Evolutionary conservation across 768 basidiomycete genomes (phyloP).

Genomic region (Tricholoma hemisulphureum): DNA sequence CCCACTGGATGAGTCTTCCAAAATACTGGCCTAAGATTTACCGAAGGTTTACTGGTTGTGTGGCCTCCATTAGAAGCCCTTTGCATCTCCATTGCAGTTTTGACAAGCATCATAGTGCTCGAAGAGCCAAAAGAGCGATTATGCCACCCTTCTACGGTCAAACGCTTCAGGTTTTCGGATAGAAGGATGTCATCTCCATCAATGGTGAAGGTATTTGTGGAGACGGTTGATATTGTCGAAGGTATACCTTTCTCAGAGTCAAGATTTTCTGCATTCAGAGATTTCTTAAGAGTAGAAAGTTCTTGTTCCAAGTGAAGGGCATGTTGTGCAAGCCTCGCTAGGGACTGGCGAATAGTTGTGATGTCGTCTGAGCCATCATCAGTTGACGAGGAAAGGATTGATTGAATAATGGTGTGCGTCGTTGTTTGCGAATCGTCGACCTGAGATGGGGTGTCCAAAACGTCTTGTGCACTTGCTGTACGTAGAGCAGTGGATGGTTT

Average conservation of each 20-base stretch:
- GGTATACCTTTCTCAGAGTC: not conserved
- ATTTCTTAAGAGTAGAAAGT: slow-evolving; percentile 10
- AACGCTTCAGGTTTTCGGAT: slow-evolving; percentile 11
- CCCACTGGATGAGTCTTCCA: slow-evolving; percentile 18
- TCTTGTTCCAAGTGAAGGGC: slow-evolving; percentile 15
- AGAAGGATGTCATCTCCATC: slow-evolving; percentile 10
- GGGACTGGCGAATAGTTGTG: slow-evolving; percentile 7
- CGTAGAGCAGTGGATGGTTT: not conserved
- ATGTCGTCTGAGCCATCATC: slow-evolving; percentile 5
- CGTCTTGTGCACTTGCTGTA: not conserved
- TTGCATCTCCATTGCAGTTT: slow-evolving; percentile 16
- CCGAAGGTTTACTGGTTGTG: not conserved
- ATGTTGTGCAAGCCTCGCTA: slow-evolving; percentile 13
- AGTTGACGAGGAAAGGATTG: slow-evolving; percentile 11
- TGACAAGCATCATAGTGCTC: slow-evolving; percentile 17
- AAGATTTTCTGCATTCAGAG: not conserved
- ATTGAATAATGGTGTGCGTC: slow-evolving; percentile 11
- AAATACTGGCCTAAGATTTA: slow-evolving; percentile 10
- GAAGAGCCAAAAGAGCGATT: slow-evolving; percentile 19
- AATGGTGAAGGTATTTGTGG: not conserved
- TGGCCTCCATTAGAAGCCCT: slow-evolving; percentile 5
- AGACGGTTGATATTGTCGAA: not conserved
- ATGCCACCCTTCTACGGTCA: slow-evolving; percentile 11
- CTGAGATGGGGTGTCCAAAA: not conserved
- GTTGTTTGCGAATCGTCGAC: not conserved